Base-by-base conservation (phyloP, 305 asterid species). In the Solanum hybrid region DNA sequence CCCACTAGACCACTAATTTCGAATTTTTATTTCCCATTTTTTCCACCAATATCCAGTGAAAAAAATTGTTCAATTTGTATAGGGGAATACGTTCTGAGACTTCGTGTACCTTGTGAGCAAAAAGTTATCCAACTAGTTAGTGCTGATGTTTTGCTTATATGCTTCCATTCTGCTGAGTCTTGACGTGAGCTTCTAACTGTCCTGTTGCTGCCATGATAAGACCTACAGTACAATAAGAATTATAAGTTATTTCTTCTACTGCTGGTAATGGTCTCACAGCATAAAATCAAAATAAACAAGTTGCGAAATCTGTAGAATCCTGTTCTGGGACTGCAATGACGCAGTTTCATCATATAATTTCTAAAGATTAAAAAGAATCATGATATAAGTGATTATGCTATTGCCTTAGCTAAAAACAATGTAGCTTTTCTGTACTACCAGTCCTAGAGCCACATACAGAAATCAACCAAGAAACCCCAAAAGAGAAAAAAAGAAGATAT, bases 151-250 rank as follows among this genome's bases (percentile, higher is more conserved):
- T 85, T 31, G 75, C 32, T 93, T 94, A 95, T 89, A 93, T 79
- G 89, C 93, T 91, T 90, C 99, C 98, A 89, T 96, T 97, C 90
- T 89, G 98, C 90, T 95, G 98, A 91, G 82, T 94, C 86, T 87
- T 89, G 86, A 94, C 94, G 92, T 95, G 92, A 38, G 94, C 91
- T 71, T 89, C 95, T 87, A 97, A 92, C 90, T 94, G 96, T 79
- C 98, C 96, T 27, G 92, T 92, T 64, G 99, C 97, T 35, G 99
- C 98, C 95, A 97, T 90, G 88, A 97, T 91, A 90, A 97, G 95
- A 91, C 99, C 99, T 97, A 90, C 71, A 89, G 89, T 32, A 45
- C 73, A 45, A 45, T 29, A 17, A 45, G 5, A 32, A 3, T 37
- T 64, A 36, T 72, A 15, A 34, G 24, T 14, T 81, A 66, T 5